Evolutionary conservation across 192 early-diverging fungal species (phyloP), one percentile per base, ranked within the genome.

Genomic region (Backusella westeae): DNA sequence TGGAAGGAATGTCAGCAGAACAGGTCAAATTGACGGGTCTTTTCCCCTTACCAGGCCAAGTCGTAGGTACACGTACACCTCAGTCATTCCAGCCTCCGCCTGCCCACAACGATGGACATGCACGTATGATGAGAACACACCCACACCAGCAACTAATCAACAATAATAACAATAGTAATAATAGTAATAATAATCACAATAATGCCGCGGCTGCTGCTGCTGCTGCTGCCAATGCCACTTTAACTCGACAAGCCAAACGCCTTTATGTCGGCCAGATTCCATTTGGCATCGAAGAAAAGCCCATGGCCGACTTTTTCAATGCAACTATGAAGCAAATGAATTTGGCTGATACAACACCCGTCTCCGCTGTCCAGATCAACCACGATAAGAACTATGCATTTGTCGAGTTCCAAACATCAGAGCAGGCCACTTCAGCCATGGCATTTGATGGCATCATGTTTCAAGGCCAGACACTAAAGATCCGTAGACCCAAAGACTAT

Each of bases 371-470:
- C 21, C 94, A 97, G 80, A 93, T 98, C 59, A 96, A 97, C 80
- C 87, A 89, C 44, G 97, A 98, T n/a, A 96, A 96, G 81, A 93
- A 93, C 77, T 98, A 96, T 86, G 96, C 96, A 17, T 98, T 98
- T 89, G 89, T 97, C 21, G 97, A 99, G 77, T 96, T 99, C 81
- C 88, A 93, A 53, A 86, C 92, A 14, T 88, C 92, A 5, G 95
- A 97, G 67, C 93, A 97, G 86, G 96, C 96, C 1, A 95, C 95
- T 6, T 87, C 88, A 32, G 97, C 93, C 10, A 93, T 99, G 91
- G 90, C 94, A 23, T 90, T 99, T 79, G 98, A 99, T 80, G 96
- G 96, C 29, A 91, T 97, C 72, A 86, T 89, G 42, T 98, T 94
- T 80, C 87, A 93, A 77, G 89, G 88, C 21, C 90, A 94, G 74